A percentile compares a stretch with the other conserved stretches of the same genome.
These are phyloP conservation scores for Solanum hybrid DNA, from an alignment of 305 asterid genomes.

Conservation along the genomic window DNA sequence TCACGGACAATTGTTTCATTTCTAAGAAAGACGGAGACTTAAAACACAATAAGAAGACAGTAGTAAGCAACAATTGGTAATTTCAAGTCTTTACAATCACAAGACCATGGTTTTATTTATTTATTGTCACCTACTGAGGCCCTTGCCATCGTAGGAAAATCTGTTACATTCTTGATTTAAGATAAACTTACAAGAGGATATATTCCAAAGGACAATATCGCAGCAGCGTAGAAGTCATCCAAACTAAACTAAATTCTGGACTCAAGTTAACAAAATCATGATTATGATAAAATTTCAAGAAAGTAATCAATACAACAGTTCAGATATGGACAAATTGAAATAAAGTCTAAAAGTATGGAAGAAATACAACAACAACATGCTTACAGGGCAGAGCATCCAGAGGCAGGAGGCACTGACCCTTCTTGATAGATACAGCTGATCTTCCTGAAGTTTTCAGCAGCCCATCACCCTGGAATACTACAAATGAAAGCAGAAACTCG, in stretches of 20 bases:
- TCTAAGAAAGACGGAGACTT: neutral
- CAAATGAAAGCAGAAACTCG: neutral
- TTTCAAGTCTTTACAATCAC: neutral
- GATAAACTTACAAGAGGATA: neutral
- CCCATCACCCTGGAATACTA: neutral
- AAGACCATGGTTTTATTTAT: neutral
- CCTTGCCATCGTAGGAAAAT: neutral
- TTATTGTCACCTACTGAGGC: neutral
- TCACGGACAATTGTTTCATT: neutral
- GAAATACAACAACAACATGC: slow-evolving; percentile 36
- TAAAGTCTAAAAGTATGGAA: slow-evolving; percentile 24
- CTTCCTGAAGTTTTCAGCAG: slow-evolving; percentile 11
- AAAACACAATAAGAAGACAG: neutral
- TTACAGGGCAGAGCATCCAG: slow-evolving; percentile 43
- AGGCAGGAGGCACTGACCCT: slow-evolving; percentile 32
- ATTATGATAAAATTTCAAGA: slow-evolving; percentile 9
- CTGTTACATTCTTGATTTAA: neutral
- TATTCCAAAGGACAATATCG: neutral
- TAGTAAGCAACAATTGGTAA: neutral
- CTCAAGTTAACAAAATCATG: neutral
- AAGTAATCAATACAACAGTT: slow-evolving; percentile 32
- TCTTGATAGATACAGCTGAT: slow-evolving; percentile 2
- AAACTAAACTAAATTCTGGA: neutral
- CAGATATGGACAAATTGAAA: slow-evolving; percentile 41
- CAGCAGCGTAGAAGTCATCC: neutral